Evolutionary conservation across 768 basidiomycete species (phyloP).

Genomic region (Kwoniella botswanensis): DNA sequence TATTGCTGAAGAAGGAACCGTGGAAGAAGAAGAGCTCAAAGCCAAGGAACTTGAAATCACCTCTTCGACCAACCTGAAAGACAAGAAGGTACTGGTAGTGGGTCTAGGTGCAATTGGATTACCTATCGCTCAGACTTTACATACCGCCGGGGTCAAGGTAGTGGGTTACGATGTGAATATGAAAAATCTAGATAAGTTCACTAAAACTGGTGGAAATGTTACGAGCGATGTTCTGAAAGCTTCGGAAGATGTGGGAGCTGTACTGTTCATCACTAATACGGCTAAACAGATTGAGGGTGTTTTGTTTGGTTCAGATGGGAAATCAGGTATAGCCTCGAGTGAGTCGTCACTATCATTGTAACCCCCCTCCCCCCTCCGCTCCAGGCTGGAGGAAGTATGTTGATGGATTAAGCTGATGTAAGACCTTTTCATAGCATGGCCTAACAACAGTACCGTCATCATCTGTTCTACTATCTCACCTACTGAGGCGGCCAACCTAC

Average conservation of each 20-base stretch:
- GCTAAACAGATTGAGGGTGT: slow-evolving; percentile 37
- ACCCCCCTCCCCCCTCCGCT: no score
- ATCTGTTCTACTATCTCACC: slow-evolving; percentile 49
- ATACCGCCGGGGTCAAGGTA: slow-evolving; percentile 36
- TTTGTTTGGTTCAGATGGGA: slow-evolving; percentile 27
- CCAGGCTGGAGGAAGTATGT: no score
- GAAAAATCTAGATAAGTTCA: slow-evolving; percentile 27
- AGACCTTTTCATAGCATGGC: slow-evolving; percentile 27
- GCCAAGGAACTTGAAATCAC: slow-evolving; percentile 39
- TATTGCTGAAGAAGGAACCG: slow-evolving; percentile 34
- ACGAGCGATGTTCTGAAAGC: slow-evolving; percentile 19
- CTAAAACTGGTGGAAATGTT: slow-evolving; percentile 36
- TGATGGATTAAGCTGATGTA: neutral
- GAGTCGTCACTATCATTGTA: neutral
- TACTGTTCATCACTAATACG: slow-evolving; percentile 39
- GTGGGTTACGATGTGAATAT: slow-evolving; percentile 39
- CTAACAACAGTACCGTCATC: slow-evolving; percentile 36
- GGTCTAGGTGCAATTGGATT: slow-evolving; percentile 49
- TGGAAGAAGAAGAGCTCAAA: slow-evolving; percentile 35
- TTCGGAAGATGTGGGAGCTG: slow-evolving; percentile 36
- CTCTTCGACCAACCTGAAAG: neutral
- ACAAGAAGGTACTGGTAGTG: slow-evolving; percentile 42
- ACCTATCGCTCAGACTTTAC: slow-evolving; percentile 40
- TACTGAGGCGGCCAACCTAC: slow-evolving; percentile 33
- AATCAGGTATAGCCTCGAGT: slow-evolving; percentile 18